Percentiles rank a stretch among this genome's conserved stretches.
These are phyloP conservation scores for Fusarium liriodendri DNA, from an alignment of 2,329 filamentous ascomycete species.

Conservation along the genomic window DNA sequence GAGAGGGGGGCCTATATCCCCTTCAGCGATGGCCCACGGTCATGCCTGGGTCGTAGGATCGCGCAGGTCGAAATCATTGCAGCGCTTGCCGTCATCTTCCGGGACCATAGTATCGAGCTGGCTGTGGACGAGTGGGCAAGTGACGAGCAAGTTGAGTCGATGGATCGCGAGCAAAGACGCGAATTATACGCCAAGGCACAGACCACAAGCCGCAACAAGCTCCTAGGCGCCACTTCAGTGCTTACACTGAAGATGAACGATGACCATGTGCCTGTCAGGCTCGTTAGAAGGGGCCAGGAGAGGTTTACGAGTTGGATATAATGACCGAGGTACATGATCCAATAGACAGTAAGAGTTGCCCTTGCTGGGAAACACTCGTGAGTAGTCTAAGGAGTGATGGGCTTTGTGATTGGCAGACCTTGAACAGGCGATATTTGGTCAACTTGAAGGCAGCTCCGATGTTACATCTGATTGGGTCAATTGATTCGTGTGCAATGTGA, in stretches of 20 bases:
- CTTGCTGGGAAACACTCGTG: not conserved
- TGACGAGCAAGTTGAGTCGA: slow-evolving; percentile 64
- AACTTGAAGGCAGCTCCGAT: not conserved
- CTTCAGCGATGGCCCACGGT: slow-evolving; percentile 68
- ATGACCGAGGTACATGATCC: not conserved
- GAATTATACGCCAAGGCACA: slow-evolving; percentile 72
- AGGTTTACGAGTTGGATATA: slow-evolving; percentile 65
- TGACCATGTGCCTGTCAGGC: slow-evolving; percentile 71
- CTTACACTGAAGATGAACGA: slow-evolving; percentile 78
- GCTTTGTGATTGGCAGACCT: not conserved
- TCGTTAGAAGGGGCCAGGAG: slow-evolving; percentile 78
- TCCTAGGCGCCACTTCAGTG: slow-evolving; percentile 68
- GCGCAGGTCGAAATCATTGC: slow-evolving; percentile 70
- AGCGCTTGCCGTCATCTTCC: slow-evolving; percentile 65
- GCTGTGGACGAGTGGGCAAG: slow-evolving; percentile 70
- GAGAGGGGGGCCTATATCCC: slow-evolving; percentile 67
- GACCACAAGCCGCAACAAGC: slow-evolving; percentile 60
- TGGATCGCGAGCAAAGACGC: slow-evolving; percentile 59
- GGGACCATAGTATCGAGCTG: slow-evolving; percentile 75
- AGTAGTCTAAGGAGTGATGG: not conserved
- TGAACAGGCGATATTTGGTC: not conserved
- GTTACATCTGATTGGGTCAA: not conserved
- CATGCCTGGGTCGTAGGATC: slow-evolving; percentile 68
- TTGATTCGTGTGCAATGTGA: not conserved
- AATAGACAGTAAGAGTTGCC: not conserved